Evolutionary conservation across 31 red algal genomes (phyloP), one percentile per base, ranked within the genome.

Genomic region (Porphyra umbilicalis): DNA sequence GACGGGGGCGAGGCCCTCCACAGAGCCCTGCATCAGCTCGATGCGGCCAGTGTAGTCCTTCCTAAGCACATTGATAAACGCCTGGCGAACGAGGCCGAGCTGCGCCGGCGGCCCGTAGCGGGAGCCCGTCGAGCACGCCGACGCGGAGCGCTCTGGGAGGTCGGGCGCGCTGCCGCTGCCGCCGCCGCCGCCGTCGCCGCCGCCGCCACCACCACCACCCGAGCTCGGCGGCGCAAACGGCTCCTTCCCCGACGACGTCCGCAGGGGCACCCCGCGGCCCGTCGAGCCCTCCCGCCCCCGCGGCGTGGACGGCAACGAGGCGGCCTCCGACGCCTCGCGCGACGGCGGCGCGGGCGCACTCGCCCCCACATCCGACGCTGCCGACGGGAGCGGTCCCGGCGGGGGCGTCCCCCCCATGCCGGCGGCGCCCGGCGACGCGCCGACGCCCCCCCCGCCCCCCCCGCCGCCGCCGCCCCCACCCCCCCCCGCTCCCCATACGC

Each of bases 21-120:
- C 92, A 7, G 88, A 80, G 31, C 92, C 92, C 39, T 94, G 92
- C n/a, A 94, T 76, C 29, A 94, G 76, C 74, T 94, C 92, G 44
- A 94, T 94, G 32, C 92, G 82, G 33, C 92, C 92, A 11, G 92
- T 94, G 36, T 90, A 94, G 78, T 94, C 87, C 88, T 94, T 94
- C 6, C 88, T 83, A 81, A 90, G 92, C 7, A 94, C 92, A 39
- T 94, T 94, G 32, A 94, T 94, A 81, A 94, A 94, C 30, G 89
- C 92, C 82, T 88, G 89, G n/a, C 88, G 42, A 6, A 75, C 78
- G 20, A 94, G 85, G 8, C 91, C 91, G 25, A 94, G 68, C 42
- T 71, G 87, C 33, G 87, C 91, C 36, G 90, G 90, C 32, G 82
- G 80, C 1, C 90, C 90, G 35, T 92, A 92, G 39, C 57, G 57